phyloP scores from a whole-genome alignment of 257 asterid genomes.

The Knoxia roxburghii region DNA sequence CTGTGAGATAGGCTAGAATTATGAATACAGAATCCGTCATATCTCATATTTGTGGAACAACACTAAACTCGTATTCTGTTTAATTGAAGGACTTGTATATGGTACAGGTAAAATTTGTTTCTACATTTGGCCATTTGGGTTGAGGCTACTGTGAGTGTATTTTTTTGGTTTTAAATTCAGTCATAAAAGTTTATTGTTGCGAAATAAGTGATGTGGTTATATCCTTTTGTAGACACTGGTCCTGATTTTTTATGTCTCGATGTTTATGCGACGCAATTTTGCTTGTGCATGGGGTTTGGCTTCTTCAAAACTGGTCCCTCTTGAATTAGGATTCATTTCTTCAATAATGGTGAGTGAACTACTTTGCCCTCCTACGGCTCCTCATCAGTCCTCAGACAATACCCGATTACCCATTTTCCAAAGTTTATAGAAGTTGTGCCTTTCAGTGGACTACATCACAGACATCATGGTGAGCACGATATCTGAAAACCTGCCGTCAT shows the following conservation, averaged over 20 bases:
- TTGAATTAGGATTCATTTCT: constrained; percentile 82
- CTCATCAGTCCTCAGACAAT: constrained; percentile 36
- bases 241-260: constrained; percentile 85
- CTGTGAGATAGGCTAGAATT: background rate
- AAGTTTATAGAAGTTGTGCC: constrained; percentile 60
- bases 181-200: background rate
- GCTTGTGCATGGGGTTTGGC: constrained; percentile 79
- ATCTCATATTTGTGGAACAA: background rate
- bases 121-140: background rate
- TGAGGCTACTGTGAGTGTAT: background rate
- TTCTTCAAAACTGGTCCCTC: constrained; percentile 59
- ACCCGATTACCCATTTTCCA: constrained; percentile 49
- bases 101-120: background rate
- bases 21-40: background rate
- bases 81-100: background rate
- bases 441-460: constrained; percentile 86
- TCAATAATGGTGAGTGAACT: constrained; percentile 78
- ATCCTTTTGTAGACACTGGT: constrained; percentile 62
- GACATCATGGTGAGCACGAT: constrained; percentile 78
- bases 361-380: constrained; percentile 59
- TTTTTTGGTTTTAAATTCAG: background rate
- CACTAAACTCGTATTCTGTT: background rate
- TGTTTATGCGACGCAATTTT: constrained; percentile 65
- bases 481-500: constrained; percentile 45
- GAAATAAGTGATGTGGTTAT: constrained; percentile 23